Base-by-base conservation (phyloP, 306 rosid species). In the Pyrus bretschneideri region DNA sequence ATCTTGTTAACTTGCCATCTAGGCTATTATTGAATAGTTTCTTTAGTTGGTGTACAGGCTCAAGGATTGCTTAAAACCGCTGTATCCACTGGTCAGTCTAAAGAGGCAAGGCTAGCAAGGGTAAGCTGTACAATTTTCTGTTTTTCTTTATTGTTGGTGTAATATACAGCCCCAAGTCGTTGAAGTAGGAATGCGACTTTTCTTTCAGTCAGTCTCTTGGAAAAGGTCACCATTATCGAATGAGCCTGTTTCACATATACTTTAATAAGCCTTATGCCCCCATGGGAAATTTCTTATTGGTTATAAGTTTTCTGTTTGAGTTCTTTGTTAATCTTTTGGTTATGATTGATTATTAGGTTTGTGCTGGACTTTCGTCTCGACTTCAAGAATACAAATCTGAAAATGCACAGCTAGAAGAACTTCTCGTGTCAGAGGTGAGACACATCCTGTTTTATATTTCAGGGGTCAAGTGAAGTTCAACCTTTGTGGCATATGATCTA, bases 61-160 rank as follows among this genome's bases (percentile, higher is more conserved):
- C 99, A 90, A 83, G 92, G 97, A 77, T 87, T 95, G 83, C 99
- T 95, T 80, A 89, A 92, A 85, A 88, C 90, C 58, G 82, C 97
- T 55, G 89, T 82, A 81, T 87, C 99, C 73, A 88, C 98, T 69
- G 99, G 99, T 78, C 96, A 91, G 86, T 92, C 97, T 33, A 95
- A 95, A 83, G 99, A 95, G 85, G 99, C 99, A 82, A 95, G 99
- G 86, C 80, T 95, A 86, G 97, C 97, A 61, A 87, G 96, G 97
- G 99, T 95, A 92, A 88, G 90, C 59, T 73, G 27, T 64, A 55
- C 60, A n/a, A 33, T 38, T 19, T 21, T 23, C 23, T 54, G 22
- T 25, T 66, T 81, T 30, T 25, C 31, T 21, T 55, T 42, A n/a
- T 35, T 65, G 22, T 61, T 77, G 25, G 52, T 55, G 49, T 54